Conservation (phyloP, 257 asterid species). For the Nicotiana obtusifolia region DNA sequence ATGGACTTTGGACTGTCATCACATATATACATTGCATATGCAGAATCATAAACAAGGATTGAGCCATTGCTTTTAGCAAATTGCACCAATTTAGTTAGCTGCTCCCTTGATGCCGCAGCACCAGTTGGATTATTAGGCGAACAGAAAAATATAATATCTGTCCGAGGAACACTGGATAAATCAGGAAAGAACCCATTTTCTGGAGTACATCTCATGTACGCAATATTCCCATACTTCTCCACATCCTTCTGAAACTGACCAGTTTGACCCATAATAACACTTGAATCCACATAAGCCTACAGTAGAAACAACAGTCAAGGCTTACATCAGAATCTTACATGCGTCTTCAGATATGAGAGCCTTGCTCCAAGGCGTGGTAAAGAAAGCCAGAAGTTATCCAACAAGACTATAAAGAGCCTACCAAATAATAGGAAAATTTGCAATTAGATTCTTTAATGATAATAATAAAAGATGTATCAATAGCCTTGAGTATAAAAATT, state of each 20-base stretch:
- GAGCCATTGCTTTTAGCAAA: conserved; percentile 93
- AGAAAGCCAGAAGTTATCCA: neutral
- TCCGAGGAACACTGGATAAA: conserved; percentile 53
- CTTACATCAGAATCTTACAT: neutral
- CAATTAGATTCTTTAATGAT: neutral
- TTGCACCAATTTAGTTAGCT: conserved; percentile 72
- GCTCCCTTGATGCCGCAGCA: conserved; percentile 85
- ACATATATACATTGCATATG: conserved; percentile 94
- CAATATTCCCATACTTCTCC: conserved; percentile 80
- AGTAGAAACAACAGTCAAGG: conserved; percentile 11
- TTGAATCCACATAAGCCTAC: conserved; percentile 93
- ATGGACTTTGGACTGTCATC: conserved; percentile 87
- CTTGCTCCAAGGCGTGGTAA: neutral
- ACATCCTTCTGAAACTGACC: conserved; percentile 78
- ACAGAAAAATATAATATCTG: conserved; percentile 86
- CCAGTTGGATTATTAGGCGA: conserved; percentile 99
- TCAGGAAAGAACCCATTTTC: conserved; percentile 95
- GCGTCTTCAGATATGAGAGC: neutral
- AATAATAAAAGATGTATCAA: neutral
- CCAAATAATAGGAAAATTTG: neutral
- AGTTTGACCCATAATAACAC: conserved; percentile 95
- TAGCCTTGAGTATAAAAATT: neutral
- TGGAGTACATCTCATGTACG: conserved; percentile 93
- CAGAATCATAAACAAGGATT: conserved; percentile 87
- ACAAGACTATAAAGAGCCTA: neutral